Evolutionary conservation across 495 filamentous ascomycete genomes (phyloP).

Genomic region (Aspergillus sparsus): DNA sequence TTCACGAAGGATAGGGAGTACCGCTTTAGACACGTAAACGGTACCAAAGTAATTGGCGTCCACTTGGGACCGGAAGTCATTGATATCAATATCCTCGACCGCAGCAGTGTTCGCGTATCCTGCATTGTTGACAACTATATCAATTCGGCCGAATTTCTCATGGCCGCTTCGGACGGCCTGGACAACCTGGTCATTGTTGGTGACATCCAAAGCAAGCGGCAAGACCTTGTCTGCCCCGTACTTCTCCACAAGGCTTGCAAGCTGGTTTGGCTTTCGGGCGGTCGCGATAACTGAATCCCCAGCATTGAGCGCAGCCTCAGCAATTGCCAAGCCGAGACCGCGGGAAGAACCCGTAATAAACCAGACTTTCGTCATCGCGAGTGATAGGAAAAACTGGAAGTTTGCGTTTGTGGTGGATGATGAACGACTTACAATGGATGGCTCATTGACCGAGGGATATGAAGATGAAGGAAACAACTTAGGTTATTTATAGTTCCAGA

Average conservation of each 20-base stretch:
- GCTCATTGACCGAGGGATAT: too few species aligned
- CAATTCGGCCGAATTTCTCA: constrained; percentile 23
- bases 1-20: constrained; percentile 46
- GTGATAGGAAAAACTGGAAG: background rate
- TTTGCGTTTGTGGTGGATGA: background rate
- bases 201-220: constrained; percentile 44
- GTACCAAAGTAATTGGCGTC: constrained; percentile 52
- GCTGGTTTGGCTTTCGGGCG: constrained; percentile 45
- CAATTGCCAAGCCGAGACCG: constrained; percentile 54
- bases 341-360: constrained; percentile 57
- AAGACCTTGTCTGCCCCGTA: constrained; percentile 28
- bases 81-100: constrained; percentile 30
- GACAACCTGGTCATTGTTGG: constrained; percentile 22
- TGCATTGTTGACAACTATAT: constrained; percentile 37
- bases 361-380: constrained; percentile 34
- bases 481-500: too few species aligned
- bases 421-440: too few species aligned
- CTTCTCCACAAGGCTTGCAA: constrained; percentile 26
- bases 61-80: constrained; percentile 24
- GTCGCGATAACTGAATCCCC: constrained; percentile 59
- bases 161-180: constrained; percentile 12
- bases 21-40: constrained; percentile 43
- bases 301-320: constrained; percentile 43
- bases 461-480: too few species aligned
- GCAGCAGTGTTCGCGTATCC: constrained; percentile 31